Evolutionary conservation across 2,329 filamentous ascomycete genomes (phyloP).

Genomic region (Hymenoscyphus salicellus): DNA sequence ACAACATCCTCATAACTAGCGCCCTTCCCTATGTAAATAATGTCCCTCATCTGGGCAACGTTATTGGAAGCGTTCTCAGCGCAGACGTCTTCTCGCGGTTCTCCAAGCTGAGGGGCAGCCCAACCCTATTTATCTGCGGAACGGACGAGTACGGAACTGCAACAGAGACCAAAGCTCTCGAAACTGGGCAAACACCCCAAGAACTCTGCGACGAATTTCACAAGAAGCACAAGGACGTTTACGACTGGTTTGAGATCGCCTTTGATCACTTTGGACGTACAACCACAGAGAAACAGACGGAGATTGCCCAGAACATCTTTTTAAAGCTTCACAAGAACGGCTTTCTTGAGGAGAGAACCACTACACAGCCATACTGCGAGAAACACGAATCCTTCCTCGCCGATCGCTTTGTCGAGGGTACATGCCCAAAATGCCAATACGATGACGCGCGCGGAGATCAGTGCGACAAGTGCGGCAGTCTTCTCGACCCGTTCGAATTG

Average conservation of each 20-base stretch:
- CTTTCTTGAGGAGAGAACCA: conserved; percentile 81
- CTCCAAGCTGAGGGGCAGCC: conserved; percentile 74
- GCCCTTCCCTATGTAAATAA: conserved; percentile 84
- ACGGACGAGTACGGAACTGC: conserved; percentile 95
- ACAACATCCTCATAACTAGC: conserved; percentile 86
- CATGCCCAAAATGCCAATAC: conserved; percentile 71
- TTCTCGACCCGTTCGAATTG: conserved; percentile 59
- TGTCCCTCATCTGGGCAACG: conserved; percentile 82
- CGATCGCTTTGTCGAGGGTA: conserved; percentile 81
- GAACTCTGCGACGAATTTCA: conserved; percentile 92
- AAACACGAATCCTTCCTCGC: conserved; percentile 73
- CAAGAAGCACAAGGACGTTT: conserved; percentile 82
- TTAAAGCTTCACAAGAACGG: conserved; percentile 82
- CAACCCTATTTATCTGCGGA: conserved; percentile 82
- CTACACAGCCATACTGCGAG: conserved; percentile 87
- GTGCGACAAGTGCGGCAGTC: conserved; percentile 68
- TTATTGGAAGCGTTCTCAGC: conserved; percentile 81
- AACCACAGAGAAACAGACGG: conserved; percentile 81
- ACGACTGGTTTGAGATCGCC: conserved; percentile 92
- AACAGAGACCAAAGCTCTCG: conserved; percentile 91
- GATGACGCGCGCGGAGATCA: conserved; percentile 70
- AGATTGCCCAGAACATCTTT: conserved; percentile 92
- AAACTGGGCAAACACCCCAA: conserved; percentile 77
- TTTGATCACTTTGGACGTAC: conserved; percentile 96
- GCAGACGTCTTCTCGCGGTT: conserved; percentile 84